A percentile compares a stretch with the other conserved stretches of the same genome.
Evolutionary conservation across 345 rosid species (phyloP).

Genomic region (Trapa incisa): DNA sequence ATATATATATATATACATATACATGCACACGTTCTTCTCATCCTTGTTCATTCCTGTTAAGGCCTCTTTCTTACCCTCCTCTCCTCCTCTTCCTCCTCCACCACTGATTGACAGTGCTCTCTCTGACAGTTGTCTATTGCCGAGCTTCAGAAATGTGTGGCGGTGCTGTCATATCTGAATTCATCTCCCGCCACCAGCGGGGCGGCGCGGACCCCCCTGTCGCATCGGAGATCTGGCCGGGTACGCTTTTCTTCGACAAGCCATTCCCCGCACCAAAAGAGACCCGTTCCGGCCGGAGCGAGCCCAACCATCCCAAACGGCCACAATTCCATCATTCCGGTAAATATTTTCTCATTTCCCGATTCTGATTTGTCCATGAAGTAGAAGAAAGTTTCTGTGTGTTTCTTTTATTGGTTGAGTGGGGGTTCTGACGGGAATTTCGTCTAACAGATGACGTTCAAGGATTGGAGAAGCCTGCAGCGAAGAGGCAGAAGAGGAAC

Average conservation of each 20-base stretch:
- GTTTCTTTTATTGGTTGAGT: not conserved
- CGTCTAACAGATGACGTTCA: conserved; percentile 27
- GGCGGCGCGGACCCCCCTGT: conserved; percentile 11
- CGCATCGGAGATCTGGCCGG: conserved; percentile 47
- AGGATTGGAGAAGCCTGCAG: conserved; percentile 20
- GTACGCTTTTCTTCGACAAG: conserved; percentile 15
- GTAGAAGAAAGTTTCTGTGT: not conserved
- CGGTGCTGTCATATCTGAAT: conserved; percentile 45
- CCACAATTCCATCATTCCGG: conserved; percentile 28
- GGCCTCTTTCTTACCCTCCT: too few species aligned
- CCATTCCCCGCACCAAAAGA: not conserved
- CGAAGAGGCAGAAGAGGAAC: conserved; percentile 66
- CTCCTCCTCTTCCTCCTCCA: too few species aligned
- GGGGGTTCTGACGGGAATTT: conserved; percentile 13
- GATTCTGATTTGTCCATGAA: not conserved
- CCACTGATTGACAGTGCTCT: too few species aligned
- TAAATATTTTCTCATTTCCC: conserved; percentile 5
- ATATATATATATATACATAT: too few species aligned
- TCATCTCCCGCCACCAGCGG: conserved; percentile 28
- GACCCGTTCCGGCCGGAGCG: not conserved
- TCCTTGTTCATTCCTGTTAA: too few species aligned
- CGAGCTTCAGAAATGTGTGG: conserved; percentile 41
- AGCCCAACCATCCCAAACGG: not conserved
- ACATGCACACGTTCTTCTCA: too few species aligned
- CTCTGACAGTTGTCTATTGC: too few species aligned